Percentiles rank a stretch among this genome's conserved stretches.
phyloP scores from a whole-genome alignment of 2,329 filamentous ascomycete species.

The Nemania sp. region DNA sequence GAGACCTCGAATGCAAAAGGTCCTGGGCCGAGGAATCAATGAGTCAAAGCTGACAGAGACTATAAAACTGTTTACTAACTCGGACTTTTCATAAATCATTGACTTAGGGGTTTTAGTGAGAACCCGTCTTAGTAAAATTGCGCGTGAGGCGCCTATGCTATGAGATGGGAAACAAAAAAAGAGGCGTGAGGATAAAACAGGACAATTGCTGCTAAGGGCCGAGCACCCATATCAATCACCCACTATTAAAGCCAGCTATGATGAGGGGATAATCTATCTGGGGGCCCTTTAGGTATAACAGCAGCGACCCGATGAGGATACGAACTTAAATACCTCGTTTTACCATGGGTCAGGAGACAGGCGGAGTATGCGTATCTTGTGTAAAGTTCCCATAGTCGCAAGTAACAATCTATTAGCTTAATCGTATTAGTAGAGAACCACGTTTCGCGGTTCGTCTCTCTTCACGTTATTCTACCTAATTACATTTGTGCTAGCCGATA shows the following conservation, averaged over 20 bases:
- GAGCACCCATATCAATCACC: background rate
- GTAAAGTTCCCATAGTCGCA: background rate
- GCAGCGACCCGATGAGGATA: background rate
- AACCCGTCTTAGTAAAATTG: background rate
- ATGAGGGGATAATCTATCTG: constrained; percentile 1
- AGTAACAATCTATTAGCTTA: background rate
- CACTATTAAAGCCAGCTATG: background rate
- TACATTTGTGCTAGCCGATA: background rate
- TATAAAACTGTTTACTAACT: background rate
- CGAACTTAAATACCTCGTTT: background rate
- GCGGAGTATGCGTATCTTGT: background rate
- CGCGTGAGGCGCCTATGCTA: background rate
- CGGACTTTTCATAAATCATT: background rate
- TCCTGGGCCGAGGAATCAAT: background rate
- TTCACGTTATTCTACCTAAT: background rate
- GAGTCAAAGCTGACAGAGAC: background rate
- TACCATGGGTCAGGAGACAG: background rate
- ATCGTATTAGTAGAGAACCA: background rate
- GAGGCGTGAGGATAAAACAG: constrained; percentile 12
- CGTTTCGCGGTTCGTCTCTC: background rate
- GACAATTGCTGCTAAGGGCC: background rate
- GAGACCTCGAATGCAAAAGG: background rate
- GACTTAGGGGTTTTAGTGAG: background rate
- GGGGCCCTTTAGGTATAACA: background rate
- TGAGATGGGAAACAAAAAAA: background rate